Conservation (phyloP, 306 rosid genomes). For the Lupinus albus region DNA sequence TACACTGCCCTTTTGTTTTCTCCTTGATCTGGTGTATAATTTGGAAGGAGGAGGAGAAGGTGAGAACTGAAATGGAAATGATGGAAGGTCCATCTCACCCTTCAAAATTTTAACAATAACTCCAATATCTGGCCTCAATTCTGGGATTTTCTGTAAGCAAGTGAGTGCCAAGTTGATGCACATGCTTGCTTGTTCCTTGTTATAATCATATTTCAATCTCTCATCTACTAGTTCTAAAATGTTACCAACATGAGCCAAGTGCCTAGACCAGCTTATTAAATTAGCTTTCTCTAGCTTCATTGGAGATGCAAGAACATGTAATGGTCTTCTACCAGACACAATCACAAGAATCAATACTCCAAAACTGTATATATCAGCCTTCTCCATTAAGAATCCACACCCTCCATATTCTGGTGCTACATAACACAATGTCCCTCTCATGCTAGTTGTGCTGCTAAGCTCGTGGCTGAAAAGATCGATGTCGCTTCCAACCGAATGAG, state of each 20-base stretch:
- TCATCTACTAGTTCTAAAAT: constrained; percentile 84
- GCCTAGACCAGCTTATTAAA: constrained; percentile 88
- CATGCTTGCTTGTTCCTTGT: constrained; percentile 75
- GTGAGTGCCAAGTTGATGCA: constrained; percentile 82
- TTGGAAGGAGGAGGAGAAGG: constrained; percentile 92
- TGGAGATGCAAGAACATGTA: constrained; percentile 88
- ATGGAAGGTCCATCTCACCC: constrained; percentile 87
- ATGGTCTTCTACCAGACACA: constrained; percentile 89
- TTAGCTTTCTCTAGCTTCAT: constrained; percentile 97
- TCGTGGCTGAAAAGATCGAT: constrained; percentile 90
- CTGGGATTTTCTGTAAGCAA: constrained; percentile 86
- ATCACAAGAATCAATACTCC: constrained; percentile 90
- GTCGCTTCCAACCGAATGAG: constrained; percentile 67
- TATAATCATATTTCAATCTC: constrained; percentile 68
- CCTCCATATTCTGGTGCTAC: constrained; percentile 95
- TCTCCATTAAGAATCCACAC: constrained; percentile 80
- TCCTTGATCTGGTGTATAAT: constrained; percentile 70
- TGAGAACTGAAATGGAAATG: constrained; percentile 79
- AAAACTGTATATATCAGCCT: constrained; percentile 88
- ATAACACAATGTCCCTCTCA: constrained; percentile 91
- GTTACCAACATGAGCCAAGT: constrained; percentile 79
- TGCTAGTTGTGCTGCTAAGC: constrained; percentile 97
- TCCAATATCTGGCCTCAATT: constrained; percentile 81
- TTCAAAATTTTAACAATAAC: constrained; percentile 81
- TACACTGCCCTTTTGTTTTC: constrained; percentile 56